Percentiles rank a stretch among this genome's conserved stretches.
phyloP scores from a whole-genome alignment of 495 filamentous ascomycete species.

The Rostrohypoxylon terebratum region DNA sequence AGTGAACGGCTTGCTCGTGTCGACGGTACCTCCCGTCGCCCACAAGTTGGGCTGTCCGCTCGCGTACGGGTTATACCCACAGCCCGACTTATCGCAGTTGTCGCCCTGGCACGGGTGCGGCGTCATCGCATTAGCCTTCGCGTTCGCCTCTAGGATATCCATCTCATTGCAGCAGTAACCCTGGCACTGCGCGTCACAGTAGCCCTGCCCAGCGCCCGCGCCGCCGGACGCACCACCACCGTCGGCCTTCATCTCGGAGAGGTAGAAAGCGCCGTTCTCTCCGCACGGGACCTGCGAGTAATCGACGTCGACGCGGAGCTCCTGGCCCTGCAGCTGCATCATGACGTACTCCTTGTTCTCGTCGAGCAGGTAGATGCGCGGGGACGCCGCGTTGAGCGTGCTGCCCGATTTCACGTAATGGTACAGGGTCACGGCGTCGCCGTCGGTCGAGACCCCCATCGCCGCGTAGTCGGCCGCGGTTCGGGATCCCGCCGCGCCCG shows the following conservation, averaged over 20 bases:
- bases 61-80: slow-evolving; percentile 69
- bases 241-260: slow-evolving; percentile 64
- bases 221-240: slow-evolving; percentile 64
- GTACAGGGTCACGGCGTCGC: slow-evolving; percentile 42
- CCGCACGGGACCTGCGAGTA: slow-evolving; percentile 66
- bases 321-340: slow-evolving; percentile 65
- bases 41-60: slow-evolving; percentile 64
- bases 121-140: slow-evolving; percentile 60
- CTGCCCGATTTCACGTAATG: slow-evolving; percentile 45
- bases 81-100: slow-evolving; percentile 67
- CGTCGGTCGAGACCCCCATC: slow-evolving; percentile 44
- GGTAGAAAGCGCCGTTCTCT: slow-evolving; percentile 70
- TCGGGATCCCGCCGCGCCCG: slow-evolving; percentile 38
- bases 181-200: slow-evolving; percentile 71
- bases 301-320: slow-evolving; percentile 70
- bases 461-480: slow-evolving; percentile 41
- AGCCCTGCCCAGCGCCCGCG: slow-evolving; percentile 67
- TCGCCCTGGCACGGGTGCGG: slow-evolving; percentile 61
- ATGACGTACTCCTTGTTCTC: slow-evolving; percentile 62
- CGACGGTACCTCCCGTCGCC: slow-evolving; percentile 61
- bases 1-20: slow-evolving; percentile 66
- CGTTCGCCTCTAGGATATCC: slow-evolving; percentile 69
- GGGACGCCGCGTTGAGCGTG: slow-evolving; percentile 52
- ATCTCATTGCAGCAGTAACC: slow-evolving; percentile 65
- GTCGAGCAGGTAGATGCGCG: slow-evolving; percentile 67